phyloP scores from a whole-genome alignment of 1,284 basidiomycete species.

The Ustilago trichophora region DNA sequence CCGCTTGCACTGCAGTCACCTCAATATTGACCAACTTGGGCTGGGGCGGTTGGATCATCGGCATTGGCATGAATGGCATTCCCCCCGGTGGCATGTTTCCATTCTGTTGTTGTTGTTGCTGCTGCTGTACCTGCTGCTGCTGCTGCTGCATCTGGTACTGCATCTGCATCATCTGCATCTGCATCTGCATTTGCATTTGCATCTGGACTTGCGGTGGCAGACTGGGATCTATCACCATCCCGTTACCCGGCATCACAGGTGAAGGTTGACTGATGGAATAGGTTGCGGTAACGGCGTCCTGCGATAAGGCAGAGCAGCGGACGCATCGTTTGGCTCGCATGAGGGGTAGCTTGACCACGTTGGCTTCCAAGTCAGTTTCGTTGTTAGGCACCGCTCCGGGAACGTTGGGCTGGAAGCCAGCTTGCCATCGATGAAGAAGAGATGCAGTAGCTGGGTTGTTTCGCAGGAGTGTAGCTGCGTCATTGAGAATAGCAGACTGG shows the following conservation, averaged over 20 bases:
- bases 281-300: slow-evolving; percentile 20
- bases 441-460: slow-evolving; percentile 1
- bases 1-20: background rate
- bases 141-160: slow-evolving; percentile 13
- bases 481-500: slow-evolving; percentile 20
- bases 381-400: background rate
- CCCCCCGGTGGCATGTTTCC: background rate
- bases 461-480: slow-evolving; percentile 7
- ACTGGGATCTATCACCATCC: slow-evolving; percentile 14
- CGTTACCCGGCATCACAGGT: background rate
- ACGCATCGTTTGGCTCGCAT: slow-evolving; percentile 40
- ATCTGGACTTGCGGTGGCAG: slow-evolving; percentile 27
- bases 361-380: background rate
- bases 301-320: slow-evolving; percentile 28
- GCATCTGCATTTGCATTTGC: slow-evolving; percentile 31
- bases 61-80: slow-evolving; percentile 9
- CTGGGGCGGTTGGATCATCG: slow-evolving; percentile 4
- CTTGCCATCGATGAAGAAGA: background rate
- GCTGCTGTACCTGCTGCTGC: slow-evolving; percentile 1
- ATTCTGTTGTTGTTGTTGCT: too few relatives aligned
- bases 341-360: background rate
- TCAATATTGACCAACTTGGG: slow-evolving; percentile 20
- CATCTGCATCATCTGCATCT: slow-evolving; percentile 22
- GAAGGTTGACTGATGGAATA: background rate
- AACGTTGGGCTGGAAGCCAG: background rate